Evolutionary conservation across 306 rosid species (phyloP).

Genomic region (Pyrus communis): DNA sequence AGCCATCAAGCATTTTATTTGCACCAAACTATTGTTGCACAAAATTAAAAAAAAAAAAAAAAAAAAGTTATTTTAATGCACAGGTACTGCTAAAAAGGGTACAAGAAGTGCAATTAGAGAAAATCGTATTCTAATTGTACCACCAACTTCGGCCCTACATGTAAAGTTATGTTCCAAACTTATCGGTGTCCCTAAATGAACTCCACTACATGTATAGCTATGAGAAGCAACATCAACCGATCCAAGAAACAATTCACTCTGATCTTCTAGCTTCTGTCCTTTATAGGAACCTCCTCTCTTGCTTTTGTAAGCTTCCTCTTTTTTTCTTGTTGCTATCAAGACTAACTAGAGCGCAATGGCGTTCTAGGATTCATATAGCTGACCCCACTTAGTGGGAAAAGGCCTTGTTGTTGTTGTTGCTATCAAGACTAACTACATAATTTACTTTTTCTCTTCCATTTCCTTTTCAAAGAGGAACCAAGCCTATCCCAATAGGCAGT

Average conservation of each 20-base stretch:
- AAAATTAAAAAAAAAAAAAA: neutral
- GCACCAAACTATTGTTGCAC: conserved; percentile 44
- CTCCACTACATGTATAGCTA: neutral
- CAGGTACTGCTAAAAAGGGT: neutral
- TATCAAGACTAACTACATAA: neutral
- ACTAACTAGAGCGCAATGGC: too few species aligned
- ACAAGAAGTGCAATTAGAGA: neutral
- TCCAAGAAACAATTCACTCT: neutral
- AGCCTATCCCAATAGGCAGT: neutral
- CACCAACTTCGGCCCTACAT: neutral
- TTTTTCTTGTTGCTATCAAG: neutral
- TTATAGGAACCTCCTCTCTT: neutral
- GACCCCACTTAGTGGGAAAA: too few species aligned
- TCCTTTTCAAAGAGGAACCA: neutral
- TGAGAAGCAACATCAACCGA: neutral
- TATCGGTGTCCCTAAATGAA: neutral
- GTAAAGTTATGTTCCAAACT: neutral
- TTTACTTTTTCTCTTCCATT: neutral
- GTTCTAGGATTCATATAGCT: too few species aligned
- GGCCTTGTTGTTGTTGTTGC: neutral
- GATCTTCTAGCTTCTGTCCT: neutral
- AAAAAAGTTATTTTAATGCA: conserved; percentile 14
- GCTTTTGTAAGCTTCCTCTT: neutral
- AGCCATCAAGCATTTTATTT: conserved; percentile 73
- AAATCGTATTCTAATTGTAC: conserved; percentile 13